Conservation (phyloP, 345 rosid genomes). For the Balakata baccata region DNA sequence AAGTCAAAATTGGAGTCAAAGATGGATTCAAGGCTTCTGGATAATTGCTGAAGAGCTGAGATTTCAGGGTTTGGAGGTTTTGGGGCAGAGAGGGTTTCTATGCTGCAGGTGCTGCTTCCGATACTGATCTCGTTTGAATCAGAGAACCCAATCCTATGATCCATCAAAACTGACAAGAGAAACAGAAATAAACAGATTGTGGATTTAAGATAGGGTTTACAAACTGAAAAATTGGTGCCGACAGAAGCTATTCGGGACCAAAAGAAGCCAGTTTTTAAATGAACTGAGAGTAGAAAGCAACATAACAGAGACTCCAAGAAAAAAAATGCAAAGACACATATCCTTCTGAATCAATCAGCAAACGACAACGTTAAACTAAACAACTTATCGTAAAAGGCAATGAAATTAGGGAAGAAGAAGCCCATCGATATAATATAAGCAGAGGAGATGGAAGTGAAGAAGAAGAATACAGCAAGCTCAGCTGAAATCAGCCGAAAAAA, state of each 20-base stretch:
- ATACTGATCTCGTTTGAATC: slow-evolving; percentile 62
- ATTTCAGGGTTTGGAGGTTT: slow-evolving; percentile 30
- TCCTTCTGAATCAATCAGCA: neutral
- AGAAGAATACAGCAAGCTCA: neutral
- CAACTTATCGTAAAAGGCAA: neutral
- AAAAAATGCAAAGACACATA: neutral
- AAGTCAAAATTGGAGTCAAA: slow-evolving; percentile 47
- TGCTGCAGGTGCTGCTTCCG: slow-evolving; percentile 53
- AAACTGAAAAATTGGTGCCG: neutral
- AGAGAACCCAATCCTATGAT: slow-evolving; percentile 47
- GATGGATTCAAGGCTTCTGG: slow-evolving; percentile 49
- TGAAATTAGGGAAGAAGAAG: neutral
- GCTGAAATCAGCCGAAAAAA: neutral
- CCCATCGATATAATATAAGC: neutral
- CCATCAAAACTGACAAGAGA: slow-evolving; percentile 30
- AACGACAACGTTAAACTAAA: neutral
- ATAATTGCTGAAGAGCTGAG: slow-evolving; percentile 49
- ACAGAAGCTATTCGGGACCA: neutral
- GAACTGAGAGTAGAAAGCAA: no score
- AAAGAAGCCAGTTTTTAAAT: no score
- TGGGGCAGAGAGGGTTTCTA: slow-evolving; percentile 12
- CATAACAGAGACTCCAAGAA: neutral
- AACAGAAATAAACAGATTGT: neutral
- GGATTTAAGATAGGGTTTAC: neutral
- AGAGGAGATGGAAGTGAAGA: neutral